Base-by-base conservation (phyloP, 805 yeast species). In the Candida anglica region DNA sequence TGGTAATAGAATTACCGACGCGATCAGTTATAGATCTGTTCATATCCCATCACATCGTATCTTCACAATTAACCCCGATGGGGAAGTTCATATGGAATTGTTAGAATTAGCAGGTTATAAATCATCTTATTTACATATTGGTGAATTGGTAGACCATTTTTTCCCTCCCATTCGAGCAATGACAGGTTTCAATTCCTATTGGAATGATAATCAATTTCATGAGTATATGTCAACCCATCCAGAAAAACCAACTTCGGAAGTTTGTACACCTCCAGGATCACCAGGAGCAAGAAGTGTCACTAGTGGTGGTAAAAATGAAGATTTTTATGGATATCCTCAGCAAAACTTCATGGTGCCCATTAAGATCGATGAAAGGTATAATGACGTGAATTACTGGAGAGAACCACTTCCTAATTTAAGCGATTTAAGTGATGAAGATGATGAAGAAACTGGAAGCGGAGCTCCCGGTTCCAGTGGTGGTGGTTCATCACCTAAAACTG, bases 11-110 rank as follows among this genome's bases (percentile, higher is more conserved):
- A 93, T 93, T 40, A 93, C 98, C 2, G 98, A 93, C 62, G 98
- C 98, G 5, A 73, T 93, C 34, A 86, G 96, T 35, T 93, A 93
- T 55, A 71, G 98, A 47, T 83, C 88, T 7, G 98, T 93, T 6
- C 88, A 93, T 4, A 85, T 93, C 7, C 98, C 98, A 2, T 79
- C 94, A 14, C 91, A 96, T 25, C 70, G 96, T 41, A 89, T 93
- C 26, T 93, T 93, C 54, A 93, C 98, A 6, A 93, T 93, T 48
- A 91, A 93, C 50, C 89, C 98, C 2, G 87, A 86, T 42, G 96
- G 97, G 2, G 98, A 93, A 44, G 98, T 93, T 27, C 96, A 87
- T 64, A 84, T 93, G 95, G 98, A 93, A 59, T 71, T 93, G 43
- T 67, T 93, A 35, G 98, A 93, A 54, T 69, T 93, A 50, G 94